phyloP scores from a whole-genome alignment of 257 asterid species.

The Solanum lignicaule region DNA sequence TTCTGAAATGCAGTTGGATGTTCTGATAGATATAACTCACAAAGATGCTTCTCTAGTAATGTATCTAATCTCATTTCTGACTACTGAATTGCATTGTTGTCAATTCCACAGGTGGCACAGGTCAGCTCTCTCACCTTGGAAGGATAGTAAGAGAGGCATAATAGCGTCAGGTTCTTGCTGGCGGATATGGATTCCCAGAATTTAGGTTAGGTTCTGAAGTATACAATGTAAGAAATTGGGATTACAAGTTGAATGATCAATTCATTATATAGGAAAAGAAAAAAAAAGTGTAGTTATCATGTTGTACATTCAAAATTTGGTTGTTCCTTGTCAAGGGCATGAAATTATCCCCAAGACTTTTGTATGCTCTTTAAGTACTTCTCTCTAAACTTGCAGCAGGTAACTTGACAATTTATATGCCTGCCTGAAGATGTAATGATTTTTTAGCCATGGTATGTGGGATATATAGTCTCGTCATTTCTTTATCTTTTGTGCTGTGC shows the following conservation, averaged over 20 bases:
- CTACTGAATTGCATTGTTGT: neutral
- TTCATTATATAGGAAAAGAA: slow-evolving; percentile 30
- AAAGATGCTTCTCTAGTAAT: neutral
- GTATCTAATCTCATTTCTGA: neutral
- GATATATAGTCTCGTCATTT: neutral
- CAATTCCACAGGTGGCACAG: neutral
- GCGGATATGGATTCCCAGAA: neutral
- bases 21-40: neutral
- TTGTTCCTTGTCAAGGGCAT: slow-evolving; percentile 8
- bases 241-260: slow-evolving; percentile 16
- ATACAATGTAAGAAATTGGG: slow-evolving; percentile 46
- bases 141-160: neutral
- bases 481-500: neutral
- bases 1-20: neutral
- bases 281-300: slow-evolving; percentile 14
- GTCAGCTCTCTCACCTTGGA: neutral
- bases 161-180: neutral
- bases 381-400: neutral
- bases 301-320: slow-evolving; percentile 20
- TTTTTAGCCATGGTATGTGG: neutral
- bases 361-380: neutral
- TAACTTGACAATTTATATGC: neutral
- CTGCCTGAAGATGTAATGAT: neutral
- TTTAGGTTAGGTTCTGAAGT: slow-evolving; percentile 34
- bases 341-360: neutral